Percentiles rank a stretch among this genome's conserved stretches.
Evolutionary conservation across 768 basidiomycete genomes (phyloP).

Genomic region (Leccinum truebloodii): DNA sequence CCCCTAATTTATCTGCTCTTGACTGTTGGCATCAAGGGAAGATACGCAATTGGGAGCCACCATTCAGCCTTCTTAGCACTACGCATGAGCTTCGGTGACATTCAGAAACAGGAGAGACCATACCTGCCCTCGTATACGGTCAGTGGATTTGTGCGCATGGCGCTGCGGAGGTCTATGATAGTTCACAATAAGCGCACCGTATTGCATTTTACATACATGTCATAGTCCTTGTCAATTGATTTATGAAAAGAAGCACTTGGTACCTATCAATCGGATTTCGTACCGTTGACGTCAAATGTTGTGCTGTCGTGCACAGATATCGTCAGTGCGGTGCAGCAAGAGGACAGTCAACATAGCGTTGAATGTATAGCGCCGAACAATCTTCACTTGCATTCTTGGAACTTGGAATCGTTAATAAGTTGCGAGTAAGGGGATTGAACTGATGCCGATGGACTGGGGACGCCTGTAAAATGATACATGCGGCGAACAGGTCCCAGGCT

Average conservation of each 20-base stretch:
- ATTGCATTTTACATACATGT: not conserved
- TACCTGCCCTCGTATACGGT: not conserved
- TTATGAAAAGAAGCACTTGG: not conserved
- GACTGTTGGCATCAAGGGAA: too few species aligned
- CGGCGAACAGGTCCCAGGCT: not conserved
- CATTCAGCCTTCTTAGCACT: not conserved
- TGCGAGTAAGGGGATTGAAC: not conserved
- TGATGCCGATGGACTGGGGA: not conserved
- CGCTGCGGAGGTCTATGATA: not conserved
- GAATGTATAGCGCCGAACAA: not conserved
- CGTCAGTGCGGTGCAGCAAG: not conserved
- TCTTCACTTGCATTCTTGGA: not conserved
- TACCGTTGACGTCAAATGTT: not conserved
- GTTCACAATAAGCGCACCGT: not conserved
- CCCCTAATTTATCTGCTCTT: not conserved
- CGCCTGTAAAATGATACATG: not conserved
- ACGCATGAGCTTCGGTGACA: not conserved
- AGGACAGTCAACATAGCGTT: not conserved
- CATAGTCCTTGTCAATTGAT: not conserved
- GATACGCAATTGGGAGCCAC: too few species aligned
- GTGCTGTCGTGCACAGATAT: not conserved
- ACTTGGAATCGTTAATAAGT: not conserved
- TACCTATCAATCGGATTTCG: not conserved
- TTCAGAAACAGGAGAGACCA: not conserved
- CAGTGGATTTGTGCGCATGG: not conserved